A percentile compares a stretch with the other conserved stretches of the same genome.
phyloP scores from a whole-genome alignment of 352 stramenopile species.

The Pythium biforme region DNA sequence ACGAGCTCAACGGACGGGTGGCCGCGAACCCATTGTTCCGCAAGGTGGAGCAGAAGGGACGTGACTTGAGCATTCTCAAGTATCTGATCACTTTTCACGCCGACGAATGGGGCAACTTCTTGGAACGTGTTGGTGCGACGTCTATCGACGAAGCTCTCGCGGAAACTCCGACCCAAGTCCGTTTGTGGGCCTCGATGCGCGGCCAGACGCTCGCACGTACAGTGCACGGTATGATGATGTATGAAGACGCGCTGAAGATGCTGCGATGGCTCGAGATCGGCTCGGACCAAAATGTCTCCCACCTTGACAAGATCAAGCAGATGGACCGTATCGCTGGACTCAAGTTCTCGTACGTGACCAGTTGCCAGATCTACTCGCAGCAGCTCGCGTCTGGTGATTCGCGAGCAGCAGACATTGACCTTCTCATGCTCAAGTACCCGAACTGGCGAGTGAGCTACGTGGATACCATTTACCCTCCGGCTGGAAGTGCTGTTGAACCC shows the following conservation, averaged over 20 bases:
- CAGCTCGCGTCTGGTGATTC: slow-evolving; percentile 69
- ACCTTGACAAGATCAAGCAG: slow-evolving; percentile 89
- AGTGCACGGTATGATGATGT: slow-evolving; percentile 91
- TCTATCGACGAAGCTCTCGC: slow-evolving; percentile 79
- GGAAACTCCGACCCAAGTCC: slow-evolving; percentile 81
- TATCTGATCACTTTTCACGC: slow-evolving; percentile 88
- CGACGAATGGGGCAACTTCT: slow-evolving; percentile 87
- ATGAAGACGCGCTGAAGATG: slow-evolving; percentile 89
- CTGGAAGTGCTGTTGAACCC: slow-evolving; percentile 60
- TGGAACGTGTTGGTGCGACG: slow-evolving; percentile 74
- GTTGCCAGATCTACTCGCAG: slow-evolving; percentile 88
- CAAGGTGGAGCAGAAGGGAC: slow-evolving; percentile 82
- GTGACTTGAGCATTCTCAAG: slow-evolving; percentile 87
- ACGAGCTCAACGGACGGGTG: slow-evolving; percentile 82
- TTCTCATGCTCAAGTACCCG: slow-evolving; percentile 96
- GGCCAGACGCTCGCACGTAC: slow-evolving; percentile 84
- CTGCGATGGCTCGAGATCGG: slow-evolving; percentile 87
- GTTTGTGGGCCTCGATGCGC: slow-evolving; percentile 84
- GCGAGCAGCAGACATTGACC: slow-evolving; percentile 94
- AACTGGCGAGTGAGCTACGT: slow-evolving; percentile 92
- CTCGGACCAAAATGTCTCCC: slow-evolving; percentile 77
- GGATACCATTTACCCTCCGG: slow-evolving; percentile 74
- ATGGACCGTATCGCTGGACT: slow-evolving; percentile 85
- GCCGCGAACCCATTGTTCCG: slow-evolving; percentile 82
- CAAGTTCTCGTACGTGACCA: slow-evolving; percentile 90